Evolutionary conservation across 176 grass and related monocot genomes (phyloP).

Genomic region (Oryza longistaminata): DNA sequence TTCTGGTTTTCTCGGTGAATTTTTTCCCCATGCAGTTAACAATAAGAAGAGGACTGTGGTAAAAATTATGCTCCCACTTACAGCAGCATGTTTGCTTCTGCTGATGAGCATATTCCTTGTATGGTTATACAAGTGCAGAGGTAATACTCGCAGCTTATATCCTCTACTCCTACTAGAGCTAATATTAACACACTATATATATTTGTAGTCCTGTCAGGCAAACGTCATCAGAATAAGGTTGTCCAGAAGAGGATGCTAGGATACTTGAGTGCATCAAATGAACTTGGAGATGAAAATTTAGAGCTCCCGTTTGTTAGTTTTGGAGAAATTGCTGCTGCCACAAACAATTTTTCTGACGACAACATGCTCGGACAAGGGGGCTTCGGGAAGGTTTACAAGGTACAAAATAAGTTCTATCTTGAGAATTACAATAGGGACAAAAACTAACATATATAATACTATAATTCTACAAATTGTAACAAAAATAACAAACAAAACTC

Average conservation of each 20-base stretch:
- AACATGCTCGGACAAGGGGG: conserved; percentile 54
- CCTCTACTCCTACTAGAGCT: no score
- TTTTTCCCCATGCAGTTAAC: no score
- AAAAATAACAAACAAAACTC: no score
- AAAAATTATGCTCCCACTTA: conserved; percentile 23
- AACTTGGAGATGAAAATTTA: conserved; percentile 29
- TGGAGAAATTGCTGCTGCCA: conserved; percentile 39
- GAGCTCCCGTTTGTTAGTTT: conserved; percentile 51
- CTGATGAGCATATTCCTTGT: background rate
- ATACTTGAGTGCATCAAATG: conserved; percentile 1
- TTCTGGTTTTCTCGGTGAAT: no score
- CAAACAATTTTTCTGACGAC: conserved; percentile 43
- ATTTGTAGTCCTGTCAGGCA: background rate
- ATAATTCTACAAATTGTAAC: no score
- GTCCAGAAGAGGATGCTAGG: background rate
- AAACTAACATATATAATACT: no score
- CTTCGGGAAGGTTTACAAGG: conserved; percentile 52
- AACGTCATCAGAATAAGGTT: background rate
- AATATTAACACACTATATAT: no score
- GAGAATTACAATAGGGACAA: no score
- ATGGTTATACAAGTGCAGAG: conserved; percentile 30
- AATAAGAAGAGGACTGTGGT: background rate
- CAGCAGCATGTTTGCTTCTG: background rate
- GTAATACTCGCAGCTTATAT: no score
- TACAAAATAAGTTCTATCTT: no score